Evolutionary conservation across 2,329 filamentous ascomycete genomes (phyloP), one percentile per base, ranked within the genome.

Genomic region (Exophiala oligosperma): DNA sequence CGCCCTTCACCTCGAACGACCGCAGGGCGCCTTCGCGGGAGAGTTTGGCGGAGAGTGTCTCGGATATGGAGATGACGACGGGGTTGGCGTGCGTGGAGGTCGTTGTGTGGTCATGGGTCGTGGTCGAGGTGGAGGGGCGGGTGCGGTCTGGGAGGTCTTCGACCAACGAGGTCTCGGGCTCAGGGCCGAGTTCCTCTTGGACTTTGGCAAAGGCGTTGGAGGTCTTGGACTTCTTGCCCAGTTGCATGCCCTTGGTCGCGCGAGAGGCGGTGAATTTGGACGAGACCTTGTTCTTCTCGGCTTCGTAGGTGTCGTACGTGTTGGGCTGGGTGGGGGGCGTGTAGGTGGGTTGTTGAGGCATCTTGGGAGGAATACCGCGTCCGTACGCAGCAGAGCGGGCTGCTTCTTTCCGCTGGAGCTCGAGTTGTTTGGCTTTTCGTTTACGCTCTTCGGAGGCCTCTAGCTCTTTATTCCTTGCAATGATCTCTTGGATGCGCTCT

Each of bases 361-460:
- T 84, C 67, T 92, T 86, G 48, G 90, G 86, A 68, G 84, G 80
- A 69, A 75, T 80, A 63, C 80, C 78, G 66, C 91, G 86, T 29
- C 65, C 65, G 48, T 67, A 68, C 4, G 65, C 62, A 49, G 87
- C 87, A 69, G 81, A 87, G 67, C 93, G 86, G 63, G 91, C 90
- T 69, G 93, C 88, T 73, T 99, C 95, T 79, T 97, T 99, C 73
- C 94, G 90, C 79, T 99, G 94, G 85, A 99, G 90, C 77, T 99
- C 95, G 70, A 99, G 82, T 77, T 99, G 94, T 81, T 97, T 99
- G 52, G 94, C 95, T 78, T 97, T 97, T 69, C 93, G 85, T 82
- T 99, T 99, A 71, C 95, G 90, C 81, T 99, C 94, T 74, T 99
- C 94, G 54, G 90, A 96, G 8, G 94, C 95, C 76, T 99, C 94